Conservation (phyloP, 257 asterid species). For the Petunia secreta region DNA sequence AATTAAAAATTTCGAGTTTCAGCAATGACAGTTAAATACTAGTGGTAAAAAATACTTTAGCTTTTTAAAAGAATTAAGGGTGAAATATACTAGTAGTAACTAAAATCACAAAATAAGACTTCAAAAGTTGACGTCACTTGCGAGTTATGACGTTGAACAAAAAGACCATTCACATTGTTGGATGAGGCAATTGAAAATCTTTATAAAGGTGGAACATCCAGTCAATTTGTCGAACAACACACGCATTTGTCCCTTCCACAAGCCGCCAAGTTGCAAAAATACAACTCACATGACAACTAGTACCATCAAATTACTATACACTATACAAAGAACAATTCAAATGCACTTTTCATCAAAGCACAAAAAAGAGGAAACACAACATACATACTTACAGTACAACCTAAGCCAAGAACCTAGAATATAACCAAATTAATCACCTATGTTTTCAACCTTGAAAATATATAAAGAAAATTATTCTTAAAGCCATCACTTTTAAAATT, state of each 20-base stretch:
- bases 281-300: too few species aligned
- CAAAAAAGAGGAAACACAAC: background rate
- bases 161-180: constrained; percentile 10
- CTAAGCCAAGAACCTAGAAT: constrained; percentile 27
- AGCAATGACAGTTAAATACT: too few species aligned
- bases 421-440: background rate
- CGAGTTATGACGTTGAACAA: background rate
- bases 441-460: background rate
- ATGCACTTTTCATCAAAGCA: background rate
- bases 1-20: too few species aligned
- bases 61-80: too few species aligned
- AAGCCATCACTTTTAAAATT: too few species aligned
- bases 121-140: too few species aligned
- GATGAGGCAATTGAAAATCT: background rate
- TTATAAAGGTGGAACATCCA: background rate
- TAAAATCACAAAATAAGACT: too few species aligned
- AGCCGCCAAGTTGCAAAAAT: background rate
- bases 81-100: too few species aligned
- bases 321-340: background rate
- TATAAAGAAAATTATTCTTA: background rate
- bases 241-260: background rate
- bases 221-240: background rate
- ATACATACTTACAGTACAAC: constrained; percentile 22
- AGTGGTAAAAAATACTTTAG: too few species aligned
- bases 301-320: too few species aligned